Base-by-base conservation (phyloP, 345 rosid genomes). In the Aquilaria yunnanensis region DNA sequence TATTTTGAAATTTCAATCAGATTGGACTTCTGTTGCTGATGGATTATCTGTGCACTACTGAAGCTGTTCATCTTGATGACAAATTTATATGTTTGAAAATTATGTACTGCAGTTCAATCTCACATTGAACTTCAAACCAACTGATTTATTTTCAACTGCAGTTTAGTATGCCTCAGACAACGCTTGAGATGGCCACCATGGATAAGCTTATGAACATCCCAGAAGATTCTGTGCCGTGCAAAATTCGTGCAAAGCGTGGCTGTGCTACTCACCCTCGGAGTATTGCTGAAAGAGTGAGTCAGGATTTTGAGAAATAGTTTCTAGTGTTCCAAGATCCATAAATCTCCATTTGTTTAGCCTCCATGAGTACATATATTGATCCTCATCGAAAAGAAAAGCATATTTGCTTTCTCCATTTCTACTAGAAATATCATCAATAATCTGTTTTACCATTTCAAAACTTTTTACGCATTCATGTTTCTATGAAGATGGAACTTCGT, bases 261-360 rank as follows among this genome's bases (percentile, higher is more conserved):
- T 84, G 69, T 54, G 92, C 97, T 29, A 90, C 97, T 65, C 97
- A 90, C 61, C 97, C 97, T 0, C 87, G 97, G 52, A 90, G 97
- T 77, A 88, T 90, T 53, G 97, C 97, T 33, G 97, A 90, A 75
- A 85, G 95, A 88, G 97, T 90, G 55, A 77, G 89, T 37, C 43
- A 37, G 8, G 8, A 37, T 37, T 37, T 37, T 37, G 43, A 9
- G 43, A 37, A 37, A 37, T 9, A 8, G 37, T 57, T 34, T 48
- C 56, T 57, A 9, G 43, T 9, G 2, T 1, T 3, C 5, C 43
- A 37, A 37, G 43, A 37, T 37, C 8, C 43, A 37, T 37, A 33
- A 53, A 66, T 6, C 13, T 65, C 7, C 43, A 37, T 37, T 37
- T 37, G 43, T 5, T 37, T 9, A 37, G 43, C 43, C 43, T 1